Conservation (phyloP, 352 stramenopile species). For the Globisporangium takayamanum region DNA sequence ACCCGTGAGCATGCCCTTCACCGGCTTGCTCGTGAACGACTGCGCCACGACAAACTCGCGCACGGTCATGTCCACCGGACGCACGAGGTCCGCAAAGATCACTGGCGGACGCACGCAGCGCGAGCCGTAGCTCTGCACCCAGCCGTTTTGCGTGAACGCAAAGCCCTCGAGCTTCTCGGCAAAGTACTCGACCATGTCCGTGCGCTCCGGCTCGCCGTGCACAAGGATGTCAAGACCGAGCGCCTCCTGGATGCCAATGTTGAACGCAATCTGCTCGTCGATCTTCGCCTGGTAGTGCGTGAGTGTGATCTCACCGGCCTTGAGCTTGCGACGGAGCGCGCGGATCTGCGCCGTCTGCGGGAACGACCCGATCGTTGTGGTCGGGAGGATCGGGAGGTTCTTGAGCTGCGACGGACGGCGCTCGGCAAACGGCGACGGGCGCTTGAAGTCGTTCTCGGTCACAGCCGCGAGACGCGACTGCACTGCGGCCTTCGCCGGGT, state of each 20-base stretch:
- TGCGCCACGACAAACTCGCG: constrained; percentile 90
- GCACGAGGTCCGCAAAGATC: constrained; percentile 86
- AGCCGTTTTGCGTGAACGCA: constrained; percentile 89
- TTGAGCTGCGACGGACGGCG: constrained; percentile 68
- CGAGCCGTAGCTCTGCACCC: constrained; percentile 92
- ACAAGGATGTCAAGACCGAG: constrained; percentile 91
- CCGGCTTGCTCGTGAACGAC: constrained; percentile 84
- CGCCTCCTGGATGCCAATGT: constrained; percentile 89
- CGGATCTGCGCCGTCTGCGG: constrained; percentile 90
- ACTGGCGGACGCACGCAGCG: constrained; percentile 90
- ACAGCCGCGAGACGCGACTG: constrained; percentile 54
- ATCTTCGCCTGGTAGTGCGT: constrained; percentile 82
- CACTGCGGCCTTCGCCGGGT: constrained; percentile 63
- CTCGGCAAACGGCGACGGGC: constrained; percentile 72
- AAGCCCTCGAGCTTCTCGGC: constrained; percentile 91
- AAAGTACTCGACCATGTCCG: constrained; percentile 96
- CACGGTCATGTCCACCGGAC: constrained; percentile 85
- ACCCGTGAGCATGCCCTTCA: constrained; percentile 93
- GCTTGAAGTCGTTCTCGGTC: constrained; percentile 70
- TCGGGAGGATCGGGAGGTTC: constrained; percentile 76
- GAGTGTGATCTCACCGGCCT: constrained; percentile 69
- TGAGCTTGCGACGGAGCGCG: constrained; percentile 69
- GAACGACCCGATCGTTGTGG: constrained; percentile 93
- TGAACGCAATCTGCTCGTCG: constrained; percentile 89
- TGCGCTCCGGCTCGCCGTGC: constrained; percentile 91